phyloP scores from a whole-genome alignment of 306 rosid species.

The Trifolium pratense region DNA sequence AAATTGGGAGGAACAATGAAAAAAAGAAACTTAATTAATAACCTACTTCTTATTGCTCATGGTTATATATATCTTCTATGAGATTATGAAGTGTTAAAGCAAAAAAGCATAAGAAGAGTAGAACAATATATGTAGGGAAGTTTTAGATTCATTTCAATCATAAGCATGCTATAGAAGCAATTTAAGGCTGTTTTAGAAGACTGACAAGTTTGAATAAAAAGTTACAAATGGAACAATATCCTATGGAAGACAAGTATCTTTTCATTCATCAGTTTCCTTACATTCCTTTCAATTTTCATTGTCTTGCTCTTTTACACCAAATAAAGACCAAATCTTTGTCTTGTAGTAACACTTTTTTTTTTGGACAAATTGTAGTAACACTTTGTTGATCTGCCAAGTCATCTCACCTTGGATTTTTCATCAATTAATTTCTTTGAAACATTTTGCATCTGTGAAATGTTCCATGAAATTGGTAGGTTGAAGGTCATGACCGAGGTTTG shows the following conservation, averaged over 20 bases:
- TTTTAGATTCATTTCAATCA: slow-evolving; percentile 81
- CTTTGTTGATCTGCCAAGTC: slow-evolving; percentile 50
- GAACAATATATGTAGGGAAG: slow-evolving; percentile 62
- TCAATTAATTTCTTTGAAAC: too few species aligned
- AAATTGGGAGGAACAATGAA: slow-evolving; percentile 42
- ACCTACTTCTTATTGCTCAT: slow-evolving; percentile 46
- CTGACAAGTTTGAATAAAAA: slow-evolving; percentile 88
- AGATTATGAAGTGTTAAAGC: slow-evolving; percentile 70
- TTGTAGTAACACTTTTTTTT: not conserved
- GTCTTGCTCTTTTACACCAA: slow-evolving; percentile 64
- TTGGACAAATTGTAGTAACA: not conserved
- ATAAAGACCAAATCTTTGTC: slow-evolving; percentile 54
- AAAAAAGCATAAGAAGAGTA: slow-evolving; percentile 63
- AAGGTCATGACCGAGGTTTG: too few species aligned
- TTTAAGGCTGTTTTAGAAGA: slow-evolving; percentile 82
- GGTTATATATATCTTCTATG: slow-evolving; percentile 49
- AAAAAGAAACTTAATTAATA: slow-evolving; percentile 24
- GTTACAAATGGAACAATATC: slow-evolving; percentile 72
- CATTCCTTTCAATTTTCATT: slow-evolving; percentile 51
- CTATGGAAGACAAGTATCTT: slow-evolving; percentile 95
- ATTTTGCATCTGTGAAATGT: too few species aligned
- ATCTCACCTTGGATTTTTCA: slow-evolving; percentile 12
- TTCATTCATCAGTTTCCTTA: slow-evolving; percentile 52
- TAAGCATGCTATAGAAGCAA: slow-evolving; percentile 62
- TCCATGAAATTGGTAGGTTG: too few species aligned